These are phyloP conservation scores for Dichotomopilus funicola DNA, from an alignment of 2,329 filamentous ascomycete genomes.

Conservation along the genomic window DNA sequence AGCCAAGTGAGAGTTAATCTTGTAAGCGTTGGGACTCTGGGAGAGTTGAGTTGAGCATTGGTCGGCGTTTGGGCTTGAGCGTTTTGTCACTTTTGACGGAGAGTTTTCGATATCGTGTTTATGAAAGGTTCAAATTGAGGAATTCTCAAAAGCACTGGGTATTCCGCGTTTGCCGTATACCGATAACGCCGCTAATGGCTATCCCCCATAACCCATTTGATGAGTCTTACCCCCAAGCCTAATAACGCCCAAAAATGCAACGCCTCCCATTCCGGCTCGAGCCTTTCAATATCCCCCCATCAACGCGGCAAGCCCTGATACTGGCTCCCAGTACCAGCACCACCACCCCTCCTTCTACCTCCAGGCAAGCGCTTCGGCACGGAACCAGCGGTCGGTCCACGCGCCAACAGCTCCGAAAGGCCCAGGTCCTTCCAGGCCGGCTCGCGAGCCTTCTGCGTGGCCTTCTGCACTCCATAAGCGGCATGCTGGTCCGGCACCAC, in stretches of 20 bases:
- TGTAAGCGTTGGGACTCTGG: not conserved
- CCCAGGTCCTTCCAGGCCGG: slow-evolving; percentile 75
- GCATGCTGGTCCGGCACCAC: slow-evolving; percentile 84
- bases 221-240: too few species aligned
- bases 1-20: not conserved
- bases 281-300: slow-evolving; percentile 7
- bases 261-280: not conserved
- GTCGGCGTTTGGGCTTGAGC: slow-evolving; percentile 12
- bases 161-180: not conserved
- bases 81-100: not conserved
- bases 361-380: slow-evolving; percentile 3
- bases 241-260: not conserved
- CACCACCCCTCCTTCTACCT: slow-evolving; percentile 15
- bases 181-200: not conserved
- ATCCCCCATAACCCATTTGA: not conserved
- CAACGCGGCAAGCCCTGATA: slow-evolving; percentile 32
- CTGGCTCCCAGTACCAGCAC: slow-evolving; percentile 5
- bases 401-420: slow-evolving; percentile 61
- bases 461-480: slow-evolving; percentile 77
- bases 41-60: slow-evolving; percentile 7
- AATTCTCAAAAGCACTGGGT: slow-evolving; percentile 1
- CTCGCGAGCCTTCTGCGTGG: slow-evolving; percentile 65
- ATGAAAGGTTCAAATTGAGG: not conserved
- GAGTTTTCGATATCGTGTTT: slow-evolving; percentile 1
- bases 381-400: slow-evolving; percentile 41